phyloP scores from a whole-genome alignment of 2,329 filamentous ascomycete genomes.

The Fusarium mexicanum region DNA sequence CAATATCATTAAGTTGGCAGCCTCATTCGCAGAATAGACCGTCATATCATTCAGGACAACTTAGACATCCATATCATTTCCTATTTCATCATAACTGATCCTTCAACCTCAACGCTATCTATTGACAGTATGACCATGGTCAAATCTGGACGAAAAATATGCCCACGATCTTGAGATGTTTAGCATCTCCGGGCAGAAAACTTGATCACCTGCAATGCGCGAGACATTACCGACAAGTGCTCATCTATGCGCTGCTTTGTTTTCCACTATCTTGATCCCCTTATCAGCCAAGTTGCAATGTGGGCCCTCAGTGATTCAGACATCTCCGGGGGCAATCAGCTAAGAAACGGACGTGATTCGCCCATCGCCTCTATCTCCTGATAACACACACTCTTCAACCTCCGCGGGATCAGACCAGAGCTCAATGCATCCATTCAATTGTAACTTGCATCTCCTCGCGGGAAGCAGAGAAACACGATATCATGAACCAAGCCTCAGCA shows the following conservation, averaged over 20 bases:
- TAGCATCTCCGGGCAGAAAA: slow-evolving; percentile 10
- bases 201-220: slow-evolving; percentile 2
- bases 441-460: slow-evolving; percentile 47
- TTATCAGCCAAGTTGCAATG: slow-evolving; percentile 29
- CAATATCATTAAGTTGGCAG: too few relatives aligned
- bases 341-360: slow-evolving; percentile 43
- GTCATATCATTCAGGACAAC: not conserved
- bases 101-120: not conserved
- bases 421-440: slow-evolving; percentile 27
- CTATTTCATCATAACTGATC: not conserved
- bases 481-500: slow-evolving; percentile 24
- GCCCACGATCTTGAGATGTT: not conserved
- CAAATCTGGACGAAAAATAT: not conserved
- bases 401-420: slow-evolving; percentile 39
- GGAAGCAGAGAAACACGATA: slow-evolving; percentile 25
- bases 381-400: slow-evolving; percentile 32
- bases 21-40: not conserved
- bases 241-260: not conserved
- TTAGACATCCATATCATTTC: not conserved
- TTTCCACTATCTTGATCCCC: slow-evolving; percentile 17
- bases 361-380: slow-evolving; percentile 25
- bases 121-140: slow-evolving; percentile 14
- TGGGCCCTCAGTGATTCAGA: slow-evolving; percentile 35
- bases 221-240: slow-evolving; percentile 5
- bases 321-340: slow-evolving; percentile 40